phyloP scores from a whole-genome alignment of 345 rosid genomes.

The Syzygium grande region DNA sequence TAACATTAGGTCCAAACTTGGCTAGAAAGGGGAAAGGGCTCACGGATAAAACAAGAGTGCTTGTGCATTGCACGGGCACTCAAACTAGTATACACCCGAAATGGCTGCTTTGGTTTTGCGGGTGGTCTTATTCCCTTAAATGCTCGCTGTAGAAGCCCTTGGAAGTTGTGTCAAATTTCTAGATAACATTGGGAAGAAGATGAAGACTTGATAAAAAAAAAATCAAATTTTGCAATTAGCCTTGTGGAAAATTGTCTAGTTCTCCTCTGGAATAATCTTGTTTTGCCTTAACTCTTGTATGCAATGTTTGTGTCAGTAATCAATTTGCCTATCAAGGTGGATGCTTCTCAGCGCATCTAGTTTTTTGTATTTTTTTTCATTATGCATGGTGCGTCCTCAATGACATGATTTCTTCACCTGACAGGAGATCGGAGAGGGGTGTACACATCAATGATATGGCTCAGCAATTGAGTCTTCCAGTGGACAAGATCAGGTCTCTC shows the following conservation, averaged over 20 bases:
- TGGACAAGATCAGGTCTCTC: slow-evolving; percentile 52
- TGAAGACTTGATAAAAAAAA: neutral
- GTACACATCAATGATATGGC: slow-evolving; percentile 47
- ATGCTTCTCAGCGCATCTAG: neutral
- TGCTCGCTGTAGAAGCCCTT: neutral
- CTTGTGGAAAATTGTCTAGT: neutral
- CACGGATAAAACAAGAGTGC: neutral
- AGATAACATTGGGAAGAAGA: neutral
- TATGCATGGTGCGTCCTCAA: neutral
- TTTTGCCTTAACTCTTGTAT: neutral
- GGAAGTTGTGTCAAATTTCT: neutral
- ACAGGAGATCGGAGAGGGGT: slow-evolving; percentile 57
- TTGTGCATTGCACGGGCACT: neutral
- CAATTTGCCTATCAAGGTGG: neutral
- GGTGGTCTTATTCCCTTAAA: neutral
- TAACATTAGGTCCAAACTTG: neutral
- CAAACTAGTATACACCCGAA: neutral
- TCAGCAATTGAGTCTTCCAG: slow-evolving; percentile 46
- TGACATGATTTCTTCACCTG: neutral
- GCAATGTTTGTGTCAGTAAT: neutral
- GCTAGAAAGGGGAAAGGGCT: neutral
- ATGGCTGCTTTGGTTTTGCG: neutral
- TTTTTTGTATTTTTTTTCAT: neutral
- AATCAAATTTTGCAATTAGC: neutral
- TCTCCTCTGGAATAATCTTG: neutral